Evolutionary conservation across 495 filamentous ascomycete genomes (phyloP).

Genomic region (Copromyces sp.): DNA sequence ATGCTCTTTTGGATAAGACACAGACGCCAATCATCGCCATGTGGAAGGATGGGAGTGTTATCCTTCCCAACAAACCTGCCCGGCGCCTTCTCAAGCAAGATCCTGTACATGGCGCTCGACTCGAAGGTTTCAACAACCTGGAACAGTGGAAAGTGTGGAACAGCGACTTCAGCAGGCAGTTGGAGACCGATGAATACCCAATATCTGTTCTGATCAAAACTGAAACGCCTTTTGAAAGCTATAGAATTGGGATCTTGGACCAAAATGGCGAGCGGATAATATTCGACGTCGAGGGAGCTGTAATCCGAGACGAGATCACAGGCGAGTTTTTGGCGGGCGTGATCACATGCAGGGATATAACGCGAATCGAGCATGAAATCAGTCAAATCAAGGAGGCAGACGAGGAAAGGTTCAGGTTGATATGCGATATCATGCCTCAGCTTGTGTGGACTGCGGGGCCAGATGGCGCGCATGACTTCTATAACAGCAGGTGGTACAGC

Average conservation of each 20-base stretch:
- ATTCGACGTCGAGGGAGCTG: conserved; percentile 50
- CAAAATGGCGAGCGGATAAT: conserved; percentile 33
- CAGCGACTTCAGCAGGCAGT: conserved; percentile 49
- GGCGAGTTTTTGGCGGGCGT: conserved; percentile 60
- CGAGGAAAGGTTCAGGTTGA: conserved; percentile 55
- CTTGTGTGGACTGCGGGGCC: conserved; percentile 56
- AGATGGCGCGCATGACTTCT: conserved; percentile 55
- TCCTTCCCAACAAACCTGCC: conserved; percentile 53
- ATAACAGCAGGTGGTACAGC: conserved; percentile 56
- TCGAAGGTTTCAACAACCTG: conserved; percentile 43
- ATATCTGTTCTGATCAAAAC: conserved; percentile 47
- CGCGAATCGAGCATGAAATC: conserved; percentile 45
- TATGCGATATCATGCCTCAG: conserved; percentile 62
- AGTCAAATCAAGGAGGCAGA: conserved; percentile 50
- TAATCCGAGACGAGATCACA: conserved; percentile 45
- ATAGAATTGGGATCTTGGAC: conserved; percentile 50
- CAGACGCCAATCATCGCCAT: conserved; percentile 57
- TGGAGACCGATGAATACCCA: conserved; percentile 48
- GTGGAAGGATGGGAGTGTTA: conserved; percentile 61
- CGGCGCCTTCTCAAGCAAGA: conserved; percentile 38
- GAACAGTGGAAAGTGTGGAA: conserved; percentile 45
- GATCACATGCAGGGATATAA: conserved; percentile 56
- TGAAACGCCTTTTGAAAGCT: conserved; percentile 41
- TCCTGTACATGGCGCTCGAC: conserved; percentile 28
- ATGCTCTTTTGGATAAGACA: conserved; percentile 58